A percentile compares a stretch with the other conserved stretches of the same genome.
These are phyloP conservation scores for Coccinonectria pachysandricola DNA, from an alignment of 2,329 filamentous ascomycete genomes.

Conservation along the genomic window DNA sequence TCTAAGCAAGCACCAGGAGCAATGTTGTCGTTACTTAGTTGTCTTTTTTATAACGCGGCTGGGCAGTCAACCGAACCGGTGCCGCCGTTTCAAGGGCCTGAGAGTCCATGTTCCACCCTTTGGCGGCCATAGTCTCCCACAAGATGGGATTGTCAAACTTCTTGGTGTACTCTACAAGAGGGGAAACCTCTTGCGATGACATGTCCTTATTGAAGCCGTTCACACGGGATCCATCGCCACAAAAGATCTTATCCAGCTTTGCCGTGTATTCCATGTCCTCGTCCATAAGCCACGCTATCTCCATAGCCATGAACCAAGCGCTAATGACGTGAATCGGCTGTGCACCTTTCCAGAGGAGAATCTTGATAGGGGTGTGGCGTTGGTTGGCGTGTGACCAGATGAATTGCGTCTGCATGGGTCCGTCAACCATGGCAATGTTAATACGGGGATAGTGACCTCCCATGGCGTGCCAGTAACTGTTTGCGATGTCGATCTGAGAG, in stretches of 20 bases:
- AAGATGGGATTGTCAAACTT: slow-evolving; percentile 13
- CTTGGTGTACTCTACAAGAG: no score
- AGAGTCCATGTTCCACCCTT: slow-evolving; percentile 26
- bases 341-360: slow-evolving; percentile 25
- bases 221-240: slow-evolving; percentile 1
- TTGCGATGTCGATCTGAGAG: slow-evolving; percentile 30
- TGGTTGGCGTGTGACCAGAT: slow-evolving; percentile 15
- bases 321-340: slow-evolving; percentile 20
- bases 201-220: slow-evolving; percentile 1
- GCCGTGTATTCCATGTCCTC: slow-evolving; percentile 12
- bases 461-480: slow-evolving; percentile 30
- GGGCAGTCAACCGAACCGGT: slow-evolving; percentile 22
- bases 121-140: slow-evolving; percentile 17
- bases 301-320: slow-evolving; percentile 29
- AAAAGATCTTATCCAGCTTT: slow-evolving; percentile 11
- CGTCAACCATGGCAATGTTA: slow-evolving; percentile 20
- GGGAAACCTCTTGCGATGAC: no score
- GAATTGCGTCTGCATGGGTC: slow-evolving; percentile 19
- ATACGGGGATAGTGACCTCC: slow-evolving; percentile 7
- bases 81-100: slow-evolving; percentile 28
- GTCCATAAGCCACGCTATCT: slow-evolving; percentile 25
- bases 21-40: slow-evolving; percentile 6
- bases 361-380: slow-evolving; percentile 19
- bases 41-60: slow-evolving; percentile 16
- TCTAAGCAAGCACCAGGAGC: neutral